Evolutionary conservation across 345 rosid genomes (phyloP).

Genomic region (Sonneratia alba): DNA sequence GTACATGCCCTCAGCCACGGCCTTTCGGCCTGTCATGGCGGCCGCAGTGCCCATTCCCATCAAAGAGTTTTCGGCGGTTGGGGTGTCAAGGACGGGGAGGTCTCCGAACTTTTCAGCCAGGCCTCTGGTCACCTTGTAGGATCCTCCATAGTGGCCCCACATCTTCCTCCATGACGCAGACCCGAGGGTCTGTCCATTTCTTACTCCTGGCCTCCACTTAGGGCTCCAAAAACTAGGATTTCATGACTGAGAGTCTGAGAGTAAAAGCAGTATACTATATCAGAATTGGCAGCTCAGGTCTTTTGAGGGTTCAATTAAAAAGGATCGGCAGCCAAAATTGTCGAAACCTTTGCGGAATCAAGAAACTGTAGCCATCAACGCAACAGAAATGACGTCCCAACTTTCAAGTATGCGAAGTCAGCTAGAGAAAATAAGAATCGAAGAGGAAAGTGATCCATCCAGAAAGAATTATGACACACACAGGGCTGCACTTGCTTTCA

Average conservation of each 20-base stretch:
- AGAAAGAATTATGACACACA: neutral
- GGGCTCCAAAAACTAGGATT: slow-evolving; percentile 80
- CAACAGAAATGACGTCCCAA: neutral
- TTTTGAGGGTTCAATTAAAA: neutral
- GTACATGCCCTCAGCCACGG: slow-evolving; percentile 88
- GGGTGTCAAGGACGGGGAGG: slow-evolving; percentile 91
- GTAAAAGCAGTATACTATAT: slow-evolving; percentile 2
- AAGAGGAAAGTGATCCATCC: neutral
- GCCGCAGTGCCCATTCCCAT: slow-evolving; percentile 97
- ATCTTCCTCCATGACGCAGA: slow-evolving; percentile 95
- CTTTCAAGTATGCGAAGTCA: neutral
- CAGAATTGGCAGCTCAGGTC: neutral
- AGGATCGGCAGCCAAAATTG: neutral
- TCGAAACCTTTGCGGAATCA: neutral
- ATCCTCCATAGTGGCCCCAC: slow-evolving; percentile 97
- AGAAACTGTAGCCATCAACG: neutral
- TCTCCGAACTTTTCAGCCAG: slow-evolving; percentile 74
- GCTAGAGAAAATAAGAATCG: neutral
- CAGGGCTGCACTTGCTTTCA: neutral
- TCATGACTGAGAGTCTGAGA: slow-evolving; percentile 65
- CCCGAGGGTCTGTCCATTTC: slow-evolving; percentile 87
- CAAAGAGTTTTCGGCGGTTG: slow-evolving; percentile 91
- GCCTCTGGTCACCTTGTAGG: slow-evolving; percentile 81
- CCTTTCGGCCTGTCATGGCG: slow-evolving; percentile 96
- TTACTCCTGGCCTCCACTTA: slow-evolving; percentile 84